Evolutionary conservation across 192 early-diverging fungal species (phyloP).

Genomic region (Mortierella alpina): DNA sequence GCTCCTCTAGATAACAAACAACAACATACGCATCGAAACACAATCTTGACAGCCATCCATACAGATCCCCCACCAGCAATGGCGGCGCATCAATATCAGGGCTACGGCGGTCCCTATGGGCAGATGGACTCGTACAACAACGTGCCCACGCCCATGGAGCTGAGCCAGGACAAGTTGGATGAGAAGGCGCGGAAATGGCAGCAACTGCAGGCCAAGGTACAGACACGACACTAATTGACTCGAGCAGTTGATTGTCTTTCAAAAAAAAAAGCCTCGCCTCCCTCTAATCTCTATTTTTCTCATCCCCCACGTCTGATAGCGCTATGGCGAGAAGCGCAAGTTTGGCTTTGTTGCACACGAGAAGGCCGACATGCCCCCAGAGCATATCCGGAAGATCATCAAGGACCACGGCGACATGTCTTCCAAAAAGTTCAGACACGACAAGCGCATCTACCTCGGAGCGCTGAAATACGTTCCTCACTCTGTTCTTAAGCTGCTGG

Average conservation of each 20-base stretch:
- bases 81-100: constrained; percentile 43
- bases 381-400: constrained; percentile 98
- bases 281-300: neutral
- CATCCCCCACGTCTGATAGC: constrained; percentile 34
- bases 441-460: constrained; percentile 98
- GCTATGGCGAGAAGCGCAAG: constrained; percentile 94
- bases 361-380: constrained; percentile 97
- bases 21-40: constrained; percentile 9
- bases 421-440: constrained; percentile 93
- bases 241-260: too few species aligned
- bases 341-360: constrained; percentile 94
- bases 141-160: constrained; percentile 50
- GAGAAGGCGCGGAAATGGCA: constrained; percentile 94
- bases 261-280: neutral
- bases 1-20: neutral
- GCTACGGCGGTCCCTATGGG: constrained; percentile 36
- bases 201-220: constrained; percentile 81
- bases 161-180: constrained; percentile 65
- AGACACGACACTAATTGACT: neutral
- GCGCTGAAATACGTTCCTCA: constrained; percentile 99
- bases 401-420: constrained; percentile 99
- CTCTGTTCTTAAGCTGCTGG: constrained; percentile 95
- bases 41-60: neutral
- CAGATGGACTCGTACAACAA: constrained; percentile 33
- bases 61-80: constrained; percentile 30